Conservation (phyloP, 192 early-diverging fungal species). For the Entomortierella parvispora region DNA sequence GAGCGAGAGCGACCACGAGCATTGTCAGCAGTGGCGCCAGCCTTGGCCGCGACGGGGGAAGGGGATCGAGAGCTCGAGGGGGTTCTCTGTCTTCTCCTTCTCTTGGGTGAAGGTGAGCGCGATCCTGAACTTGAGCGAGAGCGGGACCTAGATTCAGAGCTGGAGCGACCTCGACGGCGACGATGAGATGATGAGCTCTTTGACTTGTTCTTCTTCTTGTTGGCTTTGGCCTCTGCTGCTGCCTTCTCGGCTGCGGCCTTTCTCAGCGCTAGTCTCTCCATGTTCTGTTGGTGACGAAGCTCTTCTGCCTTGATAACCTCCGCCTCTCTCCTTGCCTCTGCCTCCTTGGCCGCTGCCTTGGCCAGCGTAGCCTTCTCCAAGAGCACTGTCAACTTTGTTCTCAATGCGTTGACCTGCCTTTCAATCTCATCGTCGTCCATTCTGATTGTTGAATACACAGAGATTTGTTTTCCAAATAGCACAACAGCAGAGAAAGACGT, state of each 20-base stretch:
- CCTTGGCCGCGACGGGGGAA: conserved; percentile 9
- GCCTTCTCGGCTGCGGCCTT: conserved; percentile 4
- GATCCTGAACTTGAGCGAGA: conserved; percentile 16
- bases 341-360: conserved; percentile 22
- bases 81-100: conserved; percentile 10
- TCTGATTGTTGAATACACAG: conserved; percentile 26
- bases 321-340: conserved; percentile 7
- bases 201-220: conserved; percentile 6
- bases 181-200: background rate
- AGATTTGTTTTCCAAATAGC: background rate
- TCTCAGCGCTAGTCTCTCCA: conserved; percentile 13
- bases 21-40: background rate
- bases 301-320: conserved; percentile 18
- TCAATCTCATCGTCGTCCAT: conserved; percentile 74
- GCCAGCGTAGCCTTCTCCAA: conserved; percentile 35
- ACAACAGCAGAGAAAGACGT: background rate
- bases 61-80: conserved; percentile 19
- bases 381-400: conserved; percentile 27
- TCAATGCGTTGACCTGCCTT: conserved; percentile 64
- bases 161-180: no score
- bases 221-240: conserved; percentile 8
- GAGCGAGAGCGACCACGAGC: background rate
- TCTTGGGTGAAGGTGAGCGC: conserved; percentile 14
- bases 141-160: no score
- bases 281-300: conserved; percentile 22